Conservation (phyloP, 176 grass and related monocot genomes). For the Phyllostachys edulis region DNA sequence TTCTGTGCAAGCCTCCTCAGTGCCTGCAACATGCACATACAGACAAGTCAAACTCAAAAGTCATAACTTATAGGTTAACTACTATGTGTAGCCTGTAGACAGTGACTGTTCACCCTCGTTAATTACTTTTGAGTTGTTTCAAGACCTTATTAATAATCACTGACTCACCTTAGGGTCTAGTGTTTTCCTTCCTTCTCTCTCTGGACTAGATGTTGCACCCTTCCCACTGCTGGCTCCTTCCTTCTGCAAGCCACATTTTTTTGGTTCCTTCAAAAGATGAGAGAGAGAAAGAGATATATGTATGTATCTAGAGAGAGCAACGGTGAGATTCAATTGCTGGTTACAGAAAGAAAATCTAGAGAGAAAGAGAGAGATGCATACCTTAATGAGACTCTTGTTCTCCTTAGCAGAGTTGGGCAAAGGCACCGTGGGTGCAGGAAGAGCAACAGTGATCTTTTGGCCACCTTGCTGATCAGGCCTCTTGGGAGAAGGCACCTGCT, state of each 20-base stretch:
- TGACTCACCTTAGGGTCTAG: constrained; percentile 74
- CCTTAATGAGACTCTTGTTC: constrained; percentile 41
- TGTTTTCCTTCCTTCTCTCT: constrained; percentile 58
- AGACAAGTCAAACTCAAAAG: constrained; percentile 10
- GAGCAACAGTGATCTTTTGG: constrained; percentile 12
- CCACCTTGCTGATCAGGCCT: constrained; percentile 28
- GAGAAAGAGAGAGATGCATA: no score
- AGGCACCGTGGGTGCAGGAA: no score
- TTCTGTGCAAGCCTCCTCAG: constrained; percentile 92
- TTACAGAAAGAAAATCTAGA: neutral
- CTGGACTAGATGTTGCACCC: constrained; percentile 50
- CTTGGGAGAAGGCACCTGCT: constrained; percentile 33
- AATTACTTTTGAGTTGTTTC: constrained; percentile 18
- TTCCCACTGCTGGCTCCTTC: constrained; percentile 60
- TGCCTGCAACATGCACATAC: constrained; percentile 39
- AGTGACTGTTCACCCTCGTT: constrained; percentile 8
- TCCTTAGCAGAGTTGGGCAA: no score
- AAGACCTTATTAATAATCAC: neutral
- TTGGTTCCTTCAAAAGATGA: neutral
- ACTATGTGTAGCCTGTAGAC: neutral
- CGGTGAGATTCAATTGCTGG: neutral
- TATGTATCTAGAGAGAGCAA: no score
- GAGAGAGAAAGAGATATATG: neutral
- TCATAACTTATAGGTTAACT: constrained; percentile 28
- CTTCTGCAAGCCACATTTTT: constrained; percentile 45